Conservation (phyloP, 2,329 filamentous ascomycete genomes). For the Niveomyces coronatus region DNA sequence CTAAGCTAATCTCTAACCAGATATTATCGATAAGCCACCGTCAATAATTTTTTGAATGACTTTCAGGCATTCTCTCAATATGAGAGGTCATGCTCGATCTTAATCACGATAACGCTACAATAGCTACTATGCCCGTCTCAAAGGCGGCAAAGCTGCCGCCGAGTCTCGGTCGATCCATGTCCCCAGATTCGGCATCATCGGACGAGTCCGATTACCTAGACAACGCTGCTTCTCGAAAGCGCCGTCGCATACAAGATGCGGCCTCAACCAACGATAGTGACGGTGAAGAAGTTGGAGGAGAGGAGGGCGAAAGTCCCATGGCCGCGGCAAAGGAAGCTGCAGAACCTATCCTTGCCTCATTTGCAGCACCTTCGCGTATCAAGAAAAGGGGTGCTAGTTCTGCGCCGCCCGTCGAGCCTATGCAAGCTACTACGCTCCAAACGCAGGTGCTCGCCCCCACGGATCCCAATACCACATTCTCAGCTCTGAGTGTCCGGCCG, state of each 20-base stretch:
- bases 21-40: too few relatives aligned
- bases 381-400: conserved; percentile 26
- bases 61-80: too few relatives aligned
- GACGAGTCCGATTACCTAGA: conserved; percentile 41
- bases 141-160: conserved; percentile 5
- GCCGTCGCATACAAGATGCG: conserved; percentile 25
- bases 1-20: too few relatives aligned
- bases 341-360: conserved; percentile 27
- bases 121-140: conserved; percentile 8
- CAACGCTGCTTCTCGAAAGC: conserved; percentile 33
- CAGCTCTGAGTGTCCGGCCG: conserved; percentile 61
- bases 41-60: too few relatives aligned
- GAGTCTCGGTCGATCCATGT: too few relatives aligned
- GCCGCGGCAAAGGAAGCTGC: conserved; percentile 19
- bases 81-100: too few relatives aligned
- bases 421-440: conserved; percentile 11
- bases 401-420: conserved; percentile 8
- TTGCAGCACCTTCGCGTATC: conserved; percentile 44
- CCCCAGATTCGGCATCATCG: conserved; percentile 12
- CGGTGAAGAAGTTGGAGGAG: conserved; percentile 21
- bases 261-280: conserved; percentile 13
- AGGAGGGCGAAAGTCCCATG: conserved; percentile 24
- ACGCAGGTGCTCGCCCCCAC: conserved; percentile 38
- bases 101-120: too few relatives aligned
- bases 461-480: conserved; percentile 55